These are phyloP conservation scores for Penicillium sp. DNA, from an alignment of 2,329 filamentous ascomycete genomes.

Conservation along the genomic window DNA sequence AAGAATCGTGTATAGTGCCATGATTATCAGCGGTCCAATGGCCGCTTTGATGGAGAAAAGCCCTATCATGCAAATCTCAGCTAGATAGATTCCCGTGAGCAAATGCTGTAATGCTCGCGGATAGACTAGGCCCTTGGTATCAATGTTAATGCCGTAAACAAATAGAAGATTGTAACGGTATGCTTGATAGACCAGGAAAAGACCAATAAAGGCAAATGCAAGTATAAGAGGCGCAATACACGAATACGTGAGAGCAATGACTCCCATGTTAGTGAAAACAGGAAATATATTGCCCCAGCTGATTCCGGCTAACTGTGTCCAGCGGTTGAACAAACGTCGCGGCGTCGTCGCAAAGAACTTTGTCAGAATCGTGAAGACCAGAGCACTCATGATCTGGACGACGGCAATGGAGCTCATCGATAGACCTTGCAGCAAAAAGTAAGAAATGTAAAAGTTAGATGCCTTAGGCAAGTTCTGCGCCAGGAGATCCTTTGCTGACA, in stretches of 20 bases:
- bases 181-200: slow-evolving; percentile 77
- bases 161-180: slow-evolving; percentile 90
- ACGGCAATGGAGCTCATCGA: slow-evolving; percentile 69
- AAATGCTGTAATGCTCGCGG: slow-evolving; percentile 80
- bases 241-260: slow-evolving; percentile 81
- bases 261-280: slow-evolving; percentile 72
- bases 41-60: slow-evolving; percentile 67
- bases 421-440: slow-evolving; percentile 88
- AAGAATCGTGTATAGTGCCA: slow-evolving; percentile 70
- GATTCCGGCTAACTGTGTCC: slow-evolving; percentile 68
- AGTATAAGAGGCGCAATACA: slow-evolving; percentile 83
- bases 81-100: slow-evolving; percentile 77
- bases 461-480: slow-evolving; percentile 75
- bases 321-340: slow-evolving; percentile 70
- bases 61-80: slow-evolving; percentile 78
- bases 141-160: slow-evolving; percentile 73
- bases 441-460: slow-evolving; percentile 93
- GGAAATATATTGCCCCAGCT: slow-evolving; percentile 83
- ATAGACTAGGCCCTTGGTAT: slow-evolving; percentile 86
- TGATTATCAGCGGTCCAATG: slow-evolving; percentile 68
- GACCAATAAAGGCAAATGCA: slow-evolving; percentile 72
- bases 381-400: slow-evolving; percentile 67
- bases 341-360: slow-evolving; percentile 68
- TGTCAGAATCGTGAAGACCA: slow-evolving; percentile 69
- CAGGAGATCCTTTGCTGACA: slow-evolving; percentile 61